These are phyloP conservation scores for Aureobasidium sp. DNA, from an alignment of 2,329 filamentous ascomycete species.

Conservation along the genomic window DNA sequence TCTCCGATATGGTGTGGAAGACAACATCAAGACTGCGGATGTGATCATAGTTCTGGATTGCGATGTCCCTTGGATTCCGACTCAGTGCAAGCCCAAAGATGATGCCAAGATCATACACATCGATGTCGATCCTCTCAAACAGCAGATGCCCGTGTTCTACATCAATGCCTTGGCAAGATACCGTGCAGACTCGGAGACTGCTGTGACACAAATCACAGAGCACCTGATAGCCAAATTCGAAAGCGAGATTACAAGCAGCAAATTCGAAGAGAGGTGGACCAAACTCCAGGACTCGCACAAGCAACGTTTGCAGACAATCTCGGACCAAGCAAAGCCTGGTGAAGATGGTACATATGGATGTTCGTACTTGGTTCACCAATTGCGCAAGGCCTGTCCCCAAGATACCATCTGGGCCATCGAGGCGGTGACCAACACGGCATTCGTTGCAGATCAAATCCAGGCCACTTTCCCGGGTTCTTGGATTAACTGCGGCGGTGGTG, in stretches of 20 bases:
- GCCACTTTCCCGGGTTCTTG: conserved; percentile 59
- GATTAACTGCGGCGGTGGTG: conserved; percentile 75
- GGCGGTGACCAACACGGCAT: conserved; percentile 61
- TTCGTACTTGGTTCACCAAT: conserved; percentile 45
- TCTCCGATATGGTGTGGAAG: conserved; percentile 64
- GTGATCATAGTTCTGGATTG: conserved; percentile 80
- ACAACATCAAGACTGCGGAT: conserved; percentile 66
- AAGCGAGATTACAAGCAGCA: conserved; percentile 31
- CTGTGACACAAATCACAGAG: conserved; percentile 60
- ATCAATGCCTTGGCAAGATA: conserved; percentile 45
- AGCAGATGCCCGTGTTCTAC: conserved; percentile 51
- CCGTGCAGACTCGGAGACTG: conserved; percentile 42
- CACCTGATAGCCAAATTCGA: conserved; percentile 46
- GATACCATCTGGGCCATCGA: conserved; percentile 71
- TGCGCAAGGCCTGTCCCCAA: conserved; percentile 48
- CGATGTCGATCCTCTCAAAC: conserved; percentile 58
- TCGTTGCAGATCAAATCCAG: conserved; percentile 63
- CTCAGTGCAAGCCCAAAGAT: conserved; percentile 51
- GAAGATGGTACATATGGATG: conserved; percentile 54
- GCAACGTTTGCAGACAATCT: conserved; percentile 51
- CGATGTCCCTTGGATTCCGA: conserved; percentile 91
- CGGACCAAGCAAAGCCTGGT: conserved; percentile 48
- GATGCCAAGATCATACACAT: conserved; percentile 54
- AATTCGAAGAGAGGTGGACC: conserved; percentile 42
- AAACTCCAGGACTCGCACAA: conserved; percentile 50